Evolutionary conservation across 305 asterid genomes (phyloP), one percentile per base, ranked within the genome.

Genomic region (Fraxinus sp.): DNA sequence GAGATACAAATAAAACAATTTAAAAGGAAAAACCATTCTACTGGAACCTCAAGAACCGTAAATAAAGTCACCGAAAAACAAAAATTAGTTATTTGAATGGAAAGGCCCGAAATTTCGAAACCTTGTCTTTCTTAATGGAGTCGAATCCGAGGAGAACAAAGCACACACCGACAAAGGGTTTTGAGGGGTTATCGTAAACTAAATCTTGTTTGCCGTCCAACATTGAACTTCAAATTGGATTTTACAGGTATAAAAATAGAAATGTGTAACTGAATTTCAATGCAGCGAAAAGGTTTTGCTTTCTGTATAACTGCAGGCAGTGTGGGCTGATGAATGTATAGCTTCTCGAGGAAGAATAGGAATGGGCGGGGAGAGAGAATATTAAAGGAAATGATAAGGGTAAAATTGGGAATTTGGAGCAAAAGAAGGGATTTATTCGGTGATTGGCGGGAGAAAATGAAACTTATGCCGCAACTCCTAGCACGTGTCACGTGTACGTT

Each of bases 101-200:
- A 39, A 73, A 10, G 33, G 72, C 4, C 33, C 14, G 62, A 35
- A 62, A 70, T 14, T 13, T 68, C 0, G 57, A 74, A 74, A 94
- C 99, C 93, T 88, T 52, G 5, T 90, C 91, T 76, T 86, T 87
- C 20, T 83, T 76, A 49, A 24, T 80, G 62, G 89, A 66, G 77
- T 93, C 92, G 84, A 91, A 92, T 11, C 98, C 97, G 37, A 36
- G 44, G 7, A 95, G 95, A 77, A 90, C 70, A 77, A 92, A 95
- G 4, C 90, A 87, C 78, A 92, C 89, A 35, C 95, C 96, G 1
- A 20, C 32, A 81, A 95, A 94, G 28, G 87, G 66, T 77, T 81
- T 90, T 0, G 91, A 74, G 0, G 86, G 81, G 39, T 89, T 90
- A 0, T 87, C 92, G 49, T 84, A 76, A 35, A 81, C 81, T 77